Percentiles rank a stretch among this genome's conserved stretches.
phyloP scores from a whole-genome alignment of 2,329 filamentous ascomycete species.

The Akanthomyces dipterigenus region DNA sequence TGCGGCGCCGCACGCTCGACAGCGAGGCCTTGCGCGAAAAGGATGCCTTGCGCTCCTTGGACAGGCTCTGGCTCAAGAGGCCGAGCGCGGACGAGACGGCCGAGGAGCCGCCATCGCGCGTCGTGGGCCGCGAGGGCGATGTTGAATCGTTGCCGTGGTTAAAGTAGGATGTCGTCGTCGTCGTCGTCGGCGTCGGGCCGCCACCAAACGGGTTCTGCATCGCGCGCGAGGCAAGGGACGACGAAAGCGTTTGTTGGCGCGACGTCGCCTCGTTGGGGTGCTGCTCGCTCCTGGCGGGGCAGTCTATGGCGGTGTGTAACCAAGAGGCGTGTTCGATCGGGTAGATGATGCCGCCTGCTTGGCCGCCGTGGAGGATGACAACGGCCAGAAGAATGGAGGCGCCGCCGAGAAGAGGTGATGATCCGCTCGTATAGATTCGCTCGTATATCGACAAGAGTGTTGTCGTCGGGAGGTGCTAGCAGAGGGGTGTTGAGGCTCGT shows the following conservation, averaged over 20 bases:
- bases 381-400: not conserved
- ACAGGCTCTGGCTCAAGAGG: conserved; percentile 3
- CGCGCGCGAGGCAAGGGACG: not conserved
- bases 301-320: not conserved
- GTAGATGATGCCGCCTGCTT: not conserved
- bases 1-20: conserved; percentile 37
- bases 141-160: conserved; percentile 24
- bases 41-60: conserved; percentile 45
- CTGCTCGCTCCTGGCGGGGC: not conserved
- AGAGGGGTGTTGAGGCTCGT: not conserved
- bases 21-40: conserved; percentile 50
- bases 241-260: not conserved
- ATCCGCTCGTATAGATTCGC: not conserved
- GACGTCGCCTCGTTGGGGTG: not conserved
- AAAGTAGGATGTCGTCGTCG: conserved; percentile 15
- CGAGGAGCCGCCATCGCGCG: conserved; percentile 25
- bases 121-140: conserved; percentile 28
- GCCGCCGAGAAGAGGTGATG: not conserved
- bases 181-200: not conserved
- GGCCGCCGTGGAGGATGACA: not conserved
- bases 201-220: conserved; percentile 6
- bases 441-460: not conserved
- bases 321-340: not conserved
- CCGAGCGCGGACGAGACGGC: conserved; percentile 2
- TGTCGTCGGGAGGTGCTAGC: not conserved